Evolutionary conservation across 345 rosid genomes (phyloP).

Genomic region (Moringa oleifera): DNA sequence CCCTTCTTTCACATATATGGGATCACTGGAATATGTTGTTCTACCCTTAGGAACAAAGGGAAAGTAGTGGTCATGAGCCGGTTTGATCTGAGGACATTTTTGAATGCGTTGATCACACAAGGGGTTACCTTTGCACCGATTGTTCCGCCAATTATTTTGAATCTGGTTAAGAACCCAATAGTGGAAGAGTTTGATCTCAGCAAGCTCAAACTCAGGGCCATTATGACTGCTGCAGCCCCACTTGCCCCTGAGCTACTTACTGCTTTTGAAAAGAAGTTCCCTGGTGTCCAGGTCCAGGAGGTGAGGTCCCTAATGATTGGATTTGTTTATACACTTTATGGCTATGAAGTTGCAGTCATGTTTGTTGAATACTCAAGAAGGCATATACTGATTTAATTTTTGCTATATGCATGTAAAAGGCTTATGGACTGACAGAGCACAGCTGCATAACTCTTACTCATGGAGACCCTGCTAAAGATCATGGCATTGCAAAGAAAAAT

Average conservation of each 20-base stretch:
- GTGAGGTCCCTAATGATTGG: conserved; percentile 19
- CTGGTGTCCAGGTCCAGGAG: conserved; percentile 86
- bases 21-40: conserved; percentile 79
- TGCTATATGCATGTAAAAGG: conserved; percentile 35
- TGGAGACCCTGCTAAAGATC: conserved; percentile 51
- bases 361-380: no score
- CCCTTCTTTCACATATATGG: conserved; percentile 96
- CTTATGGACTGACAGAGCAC: conserved; percentile 96
- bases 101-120: conserved; percentile 60
- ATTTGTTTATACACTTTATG: background rate
- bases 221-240: conserved; percentile 93
- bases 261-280: conserved; percentile 68
- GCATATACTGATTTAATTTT: background rate
- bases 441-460: conserved; percentile 89
- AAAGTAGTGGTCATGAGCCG: conserved; percentile 79
- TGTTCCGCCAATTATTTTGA: conserved; percentile 81
- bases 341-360: no score
- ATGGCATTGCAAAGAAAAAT: conserved; percentile 64
- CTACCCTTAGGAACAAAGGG: conserved; percentile 82
- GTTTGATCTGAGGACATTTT: conserved; percentile 65
- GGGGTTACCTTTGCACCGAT: conserved; percentile 86
- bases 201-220: conserved; percentile 67
- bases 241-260: conserved; percentile 75
- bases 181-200: conserved; percentile 80
- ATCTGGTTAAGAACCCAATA: conserved; percentile 74